Evolutionary conservation across 345 rosid species (phyloP), one percentile per base, ranked within the genome.

Genomic region (Eucalyptus caleyi): DNA sequence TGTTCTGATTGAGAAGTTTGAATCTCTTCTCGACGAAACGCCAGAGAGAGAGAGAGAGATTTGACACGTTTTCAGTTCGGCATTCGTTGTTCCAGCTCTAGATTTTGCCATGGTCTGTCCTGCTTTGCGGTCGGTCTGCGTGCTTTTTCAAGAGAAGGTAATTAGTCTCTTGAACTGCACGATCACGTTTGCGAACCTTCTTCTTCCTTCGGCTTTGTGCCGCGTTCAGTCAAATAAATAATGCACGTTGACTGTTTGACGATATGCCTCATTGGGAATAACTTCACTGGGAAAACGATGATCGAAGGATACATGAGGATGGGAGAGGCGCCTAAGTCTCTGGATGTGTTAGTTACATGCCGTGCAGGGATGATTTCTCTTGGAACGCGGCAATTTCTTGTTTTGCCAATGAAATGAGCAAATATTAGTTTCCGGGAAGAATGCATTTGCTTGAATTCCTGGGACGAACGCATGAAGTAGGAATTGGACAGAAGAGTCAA

Each of bases 281-380:
- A 51, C 89, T 97, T 96, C 91, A 91, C 86, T 80, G 69, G 86
- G 90, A 86, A 89, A 62, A 37, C 88, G 32, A 77, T 69, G 86
- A 51, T 87, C 42, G 67, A 53, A 87, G 67, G 69, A 50, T 50
- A 50, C 42, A 50, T 53, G 56, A 32, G 15, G 37, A 37, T n/a
- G 24, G 47, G 88, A 87, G 62, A 87, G 37, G 21, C 91, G 87
- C 37, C 30, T 4, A 91, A 90, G 45, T 96, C 97, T 4, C 92
- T 86, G 65, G 91, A 88, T 9, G 30, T 96, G 94, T 96, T 95
- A 94, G 94, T 21, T 96, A 94, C 93, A 95, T 97, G 98, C 94
- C 94, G 19, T 89, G 88, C 0, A 93, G 93, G 90, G 96, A 95
- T 91, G 89, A 54, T 90, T 97, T 96, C 91, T 92, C 86, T 72